Evolutionary conservation across 2,329 filamentous ascomycete genomes (phyloP), one percentile per base, ranked within the genome.

Genomic region (Hawksworthiomyces lignivorus): DNA sequence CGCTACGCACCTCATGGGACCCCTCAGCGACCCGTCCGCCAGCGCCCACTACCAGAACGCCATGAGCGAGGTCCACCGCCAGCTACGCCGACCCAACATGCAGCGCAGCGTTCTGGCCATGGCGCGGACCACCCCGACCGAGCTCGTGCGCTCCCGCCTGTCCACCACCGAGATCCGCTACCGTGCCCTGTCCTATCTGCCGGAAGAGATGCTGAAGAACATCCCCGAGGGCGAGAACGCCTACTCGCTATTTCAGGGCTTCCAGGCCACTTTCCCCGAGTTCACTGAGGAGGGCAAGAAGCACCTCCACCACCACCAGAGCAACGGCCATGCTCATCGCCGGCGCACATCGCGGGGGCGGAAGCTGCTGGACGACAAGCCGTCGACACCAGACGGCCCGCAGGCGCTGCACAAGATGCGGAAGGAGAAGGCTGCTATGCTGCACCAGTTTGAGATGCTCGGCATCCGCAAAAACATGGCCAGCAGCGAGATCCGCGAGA

Each of bases 381-480:
- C 73, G 5, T 53, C 58, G 9, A 57, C 60, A 17, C 57, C 69
- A 30, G 75, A 75, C 41, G 74, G 72, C 18, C 79, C 83, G 15
- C 78, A 85, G 27, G 74, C 80, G 20, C 68, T 95, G 55, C 72
- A 73, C 35, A 82, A 81, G 52, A 64, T 97, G 50, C 87, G 84
- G 61, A 85, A 82, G 58, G 87, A 94, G 52, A 86, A 86, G 60
- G 76, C 83, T 32, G 70, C 76, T 41, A 73, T 96, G 66, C 82
- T 84, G 66, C 88, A 94, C 61, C 78, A 87, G 51, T 70, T 98
- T 52, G 88, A 97, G 57, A 86, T 96, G 77, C 80, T 97, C 67
- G 77, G 83, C 4, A 80, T 97, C 48, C 78, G 92, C 46, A 98
- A 98, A 64, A 95, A 92, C 57, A 96, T 98, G 90, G 90, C 89